Percentiles rank a stretch among this genome's conserved stretches.
phyloP scores from a whole-genome alignment of 2,329 filamentous ascomycete species.

The Calonectria henricotiae region DNA sequence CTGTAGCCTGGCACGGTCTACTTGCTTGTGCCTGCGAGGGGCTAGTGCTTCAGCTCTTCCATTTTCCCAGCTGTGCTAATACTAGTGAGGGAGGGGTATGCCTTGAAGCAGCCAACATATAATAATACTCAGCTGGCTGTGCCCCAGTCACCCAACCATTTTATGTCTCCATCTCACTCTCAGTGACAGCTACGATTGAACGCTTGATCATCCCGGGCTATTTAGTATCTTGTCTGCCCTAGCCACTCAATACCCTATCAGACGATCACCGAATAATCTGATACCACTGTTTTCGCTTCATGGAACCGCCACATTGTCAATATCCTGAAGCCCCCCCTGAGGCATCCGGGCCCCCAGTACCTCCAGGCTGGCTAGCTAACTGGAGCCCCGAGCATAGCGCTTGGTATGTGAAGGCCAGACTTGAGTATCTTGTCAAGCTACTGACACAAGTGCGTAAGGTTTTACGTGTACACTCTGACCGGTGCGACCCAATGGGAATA shows the following conservation, averaged over 20 bases:
- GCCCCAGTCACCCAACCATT: neutral
- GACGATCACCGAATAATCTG: neutral
- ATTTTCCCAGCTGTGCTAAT: neutral
- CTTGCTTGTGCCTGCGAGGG: neutral
- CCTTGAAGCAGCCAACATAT: neutral
- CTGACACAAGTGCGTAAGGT: slow-evolving; percentile 22
- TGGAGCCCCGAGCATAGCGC: slow-evolving; percentile 38
- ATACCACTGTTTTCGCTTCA: neutral
- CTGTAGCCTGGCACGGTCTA: neutral
- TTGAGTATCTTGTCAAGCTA: neutral
- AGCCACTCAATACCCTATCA: neutral
- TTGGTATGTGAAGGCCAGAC: slow-evolving; percentile 20
- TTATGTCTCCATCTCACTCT: neutral
- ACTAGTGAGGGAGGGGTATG: neutral
- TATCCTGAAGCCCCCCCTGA: slow-evolving; percentile 7
- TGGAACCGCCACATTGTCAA: slow-evolving; percentile 21
- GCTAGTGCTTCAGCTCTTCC: slow-evolving; percentile 1
- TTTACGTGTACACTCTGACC: slow-evolving; percentile 34
- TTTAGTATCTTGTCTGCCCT: neutral
- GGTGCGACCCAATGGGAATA: slow-evolving; percentile 37
- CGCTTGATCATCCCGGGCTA: neutral
- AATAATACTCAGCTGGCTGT: slow-evolving; percentile 8
- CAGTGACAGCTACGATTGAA: neutral
- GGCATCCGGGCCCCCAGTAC: slow-evolving; percentile 16
- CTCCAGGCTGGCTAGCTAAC: slow-evolving; percentile 34